Conservation (phyloP, 345 rosid species). For the Aurinia saxatilis region DNA sequence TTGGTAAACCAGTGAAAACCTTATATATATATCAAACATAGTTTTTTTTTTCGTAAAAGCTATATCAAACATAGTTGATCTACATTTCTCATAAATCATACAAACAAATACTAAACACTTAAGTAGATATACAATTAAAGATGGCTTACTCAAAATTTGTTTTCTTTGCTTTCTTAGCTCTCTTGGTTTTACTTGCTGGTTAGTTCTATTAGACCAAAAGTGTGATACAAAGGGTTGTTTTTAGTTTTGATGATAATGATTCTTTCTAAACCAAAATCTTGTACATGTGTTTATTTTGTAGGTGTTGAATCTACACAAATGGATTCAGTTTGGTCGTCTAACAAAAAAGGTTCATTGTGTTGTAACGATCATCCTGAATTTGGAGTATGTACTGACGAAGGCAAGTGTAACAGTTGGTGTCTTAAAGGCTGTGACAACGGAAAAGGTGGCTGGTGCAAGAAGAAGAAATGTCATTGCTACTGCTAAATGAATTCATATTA, state of each 20-base stretch:
- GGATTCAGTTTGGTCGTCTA: neutral
- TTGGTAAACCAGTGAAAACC: neutral
- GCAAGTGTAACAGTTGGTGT: neutral
- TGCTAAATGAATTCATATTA: neutral
- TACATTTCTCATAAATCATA: neutral
- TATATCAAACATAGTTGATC: neutral
- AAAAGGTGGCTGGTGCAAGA: conserved; percentile 12
- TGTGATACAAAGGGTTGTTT: neutral
- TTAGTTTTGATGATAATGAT: neutral
- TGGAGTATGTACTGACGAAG: neutral
- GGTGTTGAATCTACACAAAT: neutral
- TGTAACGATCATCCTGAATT: neutral
- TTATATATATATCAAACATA: neutral
- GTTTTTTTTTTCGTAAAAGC: no score
- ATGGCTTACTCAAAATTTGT: neutral
- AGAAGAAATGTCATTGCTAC: neutral
- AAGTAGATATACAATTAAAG: neutral
- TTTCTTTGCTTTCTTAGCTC: conserved; percentile 2
- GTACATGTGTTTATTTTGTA: neutral
- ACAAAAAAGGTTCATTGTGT: neutral
- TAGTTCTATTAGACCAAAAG: neutral
- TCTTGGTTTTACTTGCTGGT: conserved; percentile 7
- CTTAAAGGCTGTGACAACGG: neutral
- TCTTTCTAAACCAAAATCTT: neutral
- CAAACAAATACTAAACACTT: neutral